phyloP scores from a whole-genome alignment of 2,329 filamentous ascomycete species.

The Paraconiothyrium sp. region DNA sequence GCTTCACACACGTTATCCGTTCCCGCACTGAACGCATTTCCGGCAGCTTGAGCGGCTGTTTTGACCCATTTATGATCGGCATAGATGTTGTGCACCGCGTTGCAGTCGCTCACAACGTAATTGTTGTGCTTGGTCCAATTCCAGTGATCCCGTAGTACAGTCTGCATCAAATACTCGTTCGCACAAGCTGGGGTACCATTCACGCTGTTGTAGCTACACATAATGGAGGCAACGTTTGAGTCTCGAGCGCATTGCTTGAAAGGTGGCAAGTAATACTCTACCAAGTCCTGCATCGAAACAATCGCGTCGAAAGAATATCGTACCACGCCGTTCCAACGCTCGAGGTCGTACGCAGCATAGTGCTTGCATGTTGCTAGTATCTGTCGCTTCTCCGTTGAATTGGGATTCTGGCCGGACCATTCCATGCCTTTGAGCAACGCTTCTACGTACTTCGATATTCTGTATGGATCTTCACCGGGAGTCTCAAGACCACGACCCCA shows the following conservation, averaged over 20 bases:
- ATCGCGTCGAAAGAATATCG: conserved; percentile 64
- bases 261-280: conserved; percentile 73
- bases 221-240: conserved; percentile 56
- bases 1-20: conserved; percentile 64
- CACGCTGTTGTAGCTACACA: conserved; percentile 71
- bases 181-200: conserved; percentile 74
- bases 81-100: conserved; percentile 68
- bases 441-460: conserved; percentile 57
- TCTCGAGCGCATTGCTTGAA: conserved; percentile 65
- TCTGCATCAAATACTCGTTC: conserved; percentile 69
- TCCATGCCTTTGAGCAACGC: conserved; percentile 38
- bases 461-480: conserved; percentile 65
- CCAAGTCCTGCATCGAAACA: conserved; percentile 68
- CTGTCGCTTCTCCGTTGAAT: conserved; percentile 32
- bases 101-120: conserved; percentile 74
- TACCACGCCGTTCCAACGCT: conserved; percentile 40
- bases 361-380: conserved; percentile 59
- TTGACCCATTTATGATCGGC: conserved; percentile 56
- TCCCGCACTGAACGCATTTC: conserved; percentile 60
- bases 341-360: conserved; percentile 48
- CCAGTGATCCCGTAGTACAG: conserved; percentile 72
- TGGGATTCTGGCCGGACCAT: conserved; percentile 12
- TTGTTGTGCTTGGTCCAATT: conserved; percentile 69
- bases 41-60: conserved; percentile 53
- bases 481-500: conserved; percentile 69